Percentiles rank a stretch among this genome's conserved stretches.
phyloP scores from a whole-genome alignment of 140 eudicot genomes.

The Oenanthe javanica region DNA sequence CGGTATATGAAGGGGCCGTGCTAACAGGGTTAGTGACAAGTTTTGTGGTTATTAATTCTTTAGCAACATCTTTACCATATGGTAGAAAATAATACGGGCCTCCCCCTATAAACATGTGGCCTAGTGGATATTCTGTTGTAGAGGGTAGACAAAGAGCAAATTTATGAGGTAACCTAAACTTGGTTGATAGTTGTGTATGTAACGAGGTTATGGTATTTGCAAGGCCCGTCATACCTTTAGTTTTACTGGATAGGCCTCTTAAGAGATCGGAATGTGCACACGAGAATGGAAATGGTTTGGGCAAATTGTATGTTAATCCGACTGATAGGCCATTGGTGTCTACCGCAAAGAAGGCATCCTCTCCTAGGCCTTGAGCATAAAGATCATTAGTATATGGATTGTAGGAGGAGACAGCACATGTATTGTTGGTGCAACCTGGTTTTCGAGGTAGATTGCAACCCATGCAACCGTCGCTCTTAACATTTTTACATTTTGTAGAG shows the following conservation, averaged over 20 bases:
- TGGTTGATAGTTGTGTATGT: slow-evolving; percentile 4
- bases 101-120: slow-evolving; percentile 21
- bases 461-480: not conserved
- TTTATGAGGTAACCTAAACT: slow-evolving; percentile 21
- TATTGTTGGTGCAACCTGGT: slow-evolving; percentile 18
- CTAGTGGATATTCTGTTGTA: not conserved
- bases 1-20: not conserved
- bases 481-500: slow-evolving; percentile 7
- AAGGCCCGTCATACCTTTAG: slow-evolving; percentile 25
- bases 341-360: not conserved
- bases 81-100: slow-evolving; percentile 1
- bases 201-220: slow-evolving; percentile 18
- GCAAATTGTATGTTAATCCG: not conserved
- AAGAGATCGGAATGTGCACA: slow-evolving; percentile 9
- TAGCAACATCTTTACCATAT: slow-evolving; percentile 17
- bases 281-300: not conserved
- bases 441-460: not conserved
- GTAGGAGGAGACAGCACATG: not conserved
- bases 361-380: not conserved
- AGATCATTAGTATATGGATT: not conserved
- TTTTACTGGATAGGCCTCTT: slow-evolving; percentile 8
- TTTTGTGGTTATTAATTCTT: slow-evolving; percentile 16
- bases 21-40: slow-evolving; percentile 22
- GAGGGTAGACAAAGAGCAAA: slow-evolving; percentile 35
- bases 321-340: not conserved